Conservation (phyloP, 306 rosid genomes). For the Medicago arabica region DNA sequence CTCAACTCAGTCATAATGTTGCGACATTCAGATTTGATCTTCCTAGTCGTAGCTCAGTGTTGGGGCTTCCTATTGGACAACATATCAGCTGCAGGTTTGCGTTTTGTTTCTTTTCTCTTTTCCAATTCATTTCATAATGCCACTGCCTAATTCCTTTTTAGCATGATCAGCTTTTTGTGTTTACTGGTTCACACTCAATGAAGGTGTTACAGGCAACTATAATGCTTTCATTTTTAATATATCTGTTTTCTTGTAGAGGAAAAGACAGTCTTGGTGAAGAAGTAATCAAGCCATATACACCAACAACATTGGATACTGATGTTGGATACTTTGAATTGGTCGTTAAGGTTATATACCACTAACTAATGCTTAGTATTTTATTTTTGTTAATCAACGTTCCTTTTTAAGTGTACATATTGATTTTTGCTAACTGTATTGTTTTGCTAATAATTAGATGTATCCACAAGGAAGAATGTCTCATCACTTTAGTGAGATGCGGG, state of each 20-base stretch:
- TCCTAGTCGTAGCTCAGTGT: conserved; percentile 59
- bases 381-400: not conserved
- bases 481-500: conserved; percentile 78
- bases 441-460: conserved; percentile 68
- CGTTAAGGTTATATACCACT: conserved; percentile 58
- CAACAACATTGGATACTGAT: conserved; percentile 89
- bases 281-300: conserved; percentile 81
- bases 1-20: conserved; percentile 84
- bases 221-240: not conserved
- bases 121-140: conserved; percentile 3
- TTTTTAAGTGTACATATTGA: conserved; percentile 3
- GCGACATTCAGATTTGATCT: conserved; percentile 78
- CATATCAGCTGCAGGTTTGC: conserved; percentile 86
- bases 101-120: conserved; percentile 25
- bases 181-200: conserved; percentile 7
- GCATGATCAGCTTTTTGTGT: not conserved
- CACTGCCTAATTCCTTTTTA: conserved; percentile 3
- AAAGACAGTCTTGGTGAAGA: conserved; percentile 80
- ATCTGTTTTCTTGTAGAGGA: conserved; percentile 58
- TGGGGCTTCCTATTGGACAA: conserved; percentile 95
- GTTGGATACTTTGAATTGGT: conserved; percentile 85
- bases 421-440: not conserved
- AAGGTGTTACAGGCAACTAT: not conserved
- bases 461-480: conserved; percentile 98
- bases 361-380: conserved; percentile 10